Percentiles rank a stretch among this genome's conserved stretches.
Evolutionary conservation across 441 rosid genomes (phyloP).

Genomic region (Geranium incanum): DNA sequence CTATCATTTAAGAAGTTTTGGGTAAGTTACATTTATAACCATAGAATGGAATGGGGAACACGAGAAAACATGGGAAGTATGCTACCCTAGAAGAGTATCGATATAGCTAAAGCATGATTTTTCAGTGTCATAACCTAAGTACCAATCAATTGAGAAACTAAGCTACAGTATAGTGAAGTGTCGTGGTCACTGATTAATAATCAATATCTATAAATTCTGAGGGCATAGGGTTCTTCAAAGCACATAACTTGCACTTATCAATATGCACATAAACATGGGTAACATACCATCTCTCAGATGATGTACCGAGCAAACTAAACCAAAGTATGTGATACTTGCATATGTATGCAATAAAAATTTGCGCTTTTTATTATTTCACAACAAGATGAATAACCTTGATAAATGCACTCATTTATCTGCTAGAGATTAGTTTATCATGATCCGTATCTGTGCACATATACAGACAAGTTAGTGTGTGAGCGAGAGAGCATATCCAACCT

Average conservation of each 20-base stretch:
- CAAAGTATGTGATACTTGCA: neutral
- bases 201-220: too few species aligned
- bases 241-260: too few species aligned
- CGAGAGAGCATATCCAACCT: constrained; percentile 32
- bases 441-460: neutral
- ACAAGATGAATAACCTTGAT: neutral
- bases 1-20: neutral
- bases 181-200: too few species aligned
- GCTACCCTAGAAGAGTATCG: too few species aligned
- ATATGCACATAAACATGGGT: too few species aligned
- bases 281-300: neutral
- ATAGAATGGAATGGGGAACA: too few species aligned
- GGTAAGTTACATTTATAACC: neutral
- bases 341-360: neutral
- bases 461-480: neutral
- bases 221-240: too few species aligned
- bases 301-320: neutral
- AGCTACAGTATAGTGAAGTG: too few species aligned
- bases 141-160: too few species aligned
- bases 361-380: neutral
- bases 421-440: neutral
- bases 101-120: too few species aligned
- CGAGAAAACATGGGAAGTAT: too few species aligned
- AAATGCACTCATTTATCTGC: neutral
- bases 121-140: too few species aligned